Evolutionary conservation across 345 rosid genomes (phyloP).

Genomic region (Lagerstroemia speciosa): DNA sequence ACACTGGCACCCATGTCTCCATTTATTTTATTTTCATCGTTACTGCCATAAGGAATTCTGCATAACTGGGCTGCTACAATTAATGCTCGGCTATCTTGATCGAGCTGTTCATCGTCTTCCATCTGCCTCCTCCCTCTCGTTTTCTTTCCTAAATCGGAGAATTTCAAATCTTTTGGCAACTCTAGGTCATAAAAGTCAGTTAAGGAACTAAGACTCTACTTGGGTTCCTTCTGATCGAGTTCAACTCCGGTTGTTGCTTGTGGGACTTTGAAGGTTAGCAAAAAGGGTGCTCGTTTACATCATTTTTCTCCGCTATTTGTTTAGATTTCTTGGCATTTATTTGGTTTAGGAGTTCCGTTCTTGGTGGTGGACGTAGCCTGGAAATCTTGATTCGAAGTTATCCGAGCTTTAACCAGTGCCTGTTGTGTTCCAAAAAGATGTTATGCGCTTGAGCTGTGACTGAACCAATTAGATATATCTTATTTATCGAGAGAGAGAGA

Average conservation of each 20-base stretch:
- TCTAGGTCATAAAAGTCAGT: background rate
- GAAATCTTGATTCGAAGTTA: background rate
- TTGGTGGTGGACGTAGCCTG: background rate
- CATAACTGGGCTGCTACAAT: background rate
- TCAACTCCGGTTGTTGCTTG: background rate
- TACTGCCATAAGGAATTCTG: background rate
- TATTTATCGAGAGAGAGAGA: no score
- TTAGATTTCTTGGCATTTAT: background rate
- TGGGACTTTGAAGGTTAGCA: background rate
- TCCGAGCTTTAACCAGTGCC: background rate
- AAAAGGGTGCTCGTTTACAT: background rate
- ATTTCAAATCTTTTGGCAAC: background rate
- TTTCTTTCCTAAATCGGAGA: background rate
- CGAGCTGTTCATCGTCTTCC: background rate
- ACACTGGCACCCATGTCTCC: background rate
- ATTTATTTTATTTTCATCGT: background rate
- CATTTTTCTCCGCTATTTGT: background rate
- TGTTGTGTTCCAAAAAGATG: background rate
- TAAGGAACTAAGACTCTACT: background rate
- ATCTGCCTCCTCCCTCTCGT: background rate
- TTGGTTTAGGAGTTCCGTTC: background rate
- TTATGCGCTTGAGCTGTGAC: background rate
- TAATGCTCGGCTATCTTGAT: background rate
- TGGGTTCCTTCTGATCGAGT: background rate
- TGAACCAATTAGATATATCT: background rate